These are phyloP conservation scores for Rhodotorula paludigena DNA, from an alignment of 768 basidiomycete species.

Conservation along the genomic window DNA sequence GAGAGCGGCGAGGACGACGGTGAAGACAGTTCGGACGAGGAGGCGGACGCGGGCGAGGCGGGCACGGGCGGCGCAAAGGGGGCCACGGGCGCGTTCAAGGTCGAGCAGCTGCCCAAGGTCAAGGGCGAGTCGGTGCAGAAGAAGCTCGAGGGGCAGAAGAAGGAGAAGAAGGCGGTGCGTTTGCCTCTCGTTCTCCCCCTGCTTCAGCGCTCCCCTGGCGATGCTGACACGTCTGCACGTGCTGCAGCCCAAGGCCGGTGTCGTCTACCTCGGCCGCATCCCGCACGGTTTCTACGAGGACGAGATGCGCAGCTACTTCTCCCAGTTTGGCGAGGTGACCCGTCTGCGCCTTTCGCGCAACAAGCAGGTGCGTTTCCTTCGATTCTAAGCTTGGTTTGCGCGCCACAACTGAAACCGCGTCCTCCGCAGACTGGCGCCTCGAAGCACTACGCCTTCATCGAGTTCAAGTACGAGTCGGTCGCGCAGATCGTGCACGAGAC, in stretches of 20 bases:
- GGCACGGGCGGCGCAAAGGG: slow-evolving; percentile 7
- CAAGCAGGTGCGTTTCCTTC: slow-evolving; percentile 60
- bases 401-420: too few relatives aligned
- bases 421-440: slow-evolving; percentile 85
- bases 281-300: slow-evolving; percentile 98
- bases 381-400: too few relatives aligned
- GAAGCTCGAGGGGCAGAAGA: slow-evolving; percentile 35
- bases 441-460: slow-evolving; percentile 95
- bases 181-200: not conserved
- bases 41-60: slow-evolving; percentile 26
- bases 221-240: not conserved
- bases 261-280: slow-evolving; percentile 80
- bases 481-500: slow-evolving; percentile 95
- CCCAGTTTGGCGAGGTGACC: slow-evolving; percentile 87
- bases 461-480: slow-evolving; percentile 81
- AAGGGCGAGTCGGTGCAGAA: slow-evolving; percentile 36
- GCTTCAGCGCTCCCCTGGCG: rapidly evolving
- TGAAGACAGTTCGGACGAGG: slow-evolving; percentile 44
- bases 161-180: slow-evolving; percentile 34
- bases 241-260: slow-evolving; percentile 59
- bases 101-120: slow-evolving; percentile 32
- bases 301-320: slow-evolving; percentile 84
- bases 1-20: slow-evolving; percentile 45
- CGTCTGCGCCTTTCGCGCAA: slow-evolving; percentile 86
- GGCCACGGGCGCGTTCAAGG: not conserved